Evolutionary conservation across 148 eudicot species (phyloP).

Genomic region (Nepenthes gracilis): DNA sequence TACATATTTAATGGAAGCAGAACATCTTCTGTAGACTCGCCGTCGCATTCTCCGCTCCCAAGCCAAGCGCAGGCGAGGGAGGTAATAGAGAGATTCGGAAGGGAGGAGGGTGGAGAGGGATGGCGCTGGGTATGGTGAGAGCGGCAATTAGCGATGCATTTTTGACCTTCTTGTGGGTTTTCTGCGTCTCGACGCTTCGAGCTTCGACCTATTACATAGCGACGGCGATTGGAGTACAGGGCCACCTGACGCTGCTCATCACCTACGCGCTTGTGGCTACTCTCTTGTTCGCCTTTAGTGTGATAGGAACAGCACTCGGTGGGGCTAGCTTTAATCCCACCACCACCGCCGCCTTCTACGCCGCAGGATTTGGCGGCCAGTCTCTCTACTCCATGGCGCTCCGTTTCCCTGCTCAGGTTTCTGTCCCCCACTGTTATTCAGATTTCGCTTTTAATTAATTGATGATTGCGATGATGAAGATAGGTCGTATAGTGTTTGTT

Average conservation of each 20-base stretch:
- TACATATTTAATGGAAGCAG: too few species aligned
- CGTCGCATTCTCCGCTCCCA: background rate
- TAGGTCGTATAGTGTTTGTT: too few species aligned
- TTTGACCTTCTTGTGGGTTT: constrained; percentile 13
- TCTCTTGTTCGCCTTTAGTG: constrained; percentile 14
- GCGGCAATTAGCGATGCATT: constrained; percentile 9
- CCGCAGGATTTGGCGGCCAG: constrained; percentile 21
- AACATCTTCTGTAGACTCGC: too few species aligned
- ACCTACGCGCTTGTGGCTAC: constrained; percentile 2
- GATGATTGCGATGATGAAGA: too few species aligned
- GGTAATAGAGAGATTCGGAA: too few species aligned
- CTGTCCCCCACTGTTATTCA: background rate
- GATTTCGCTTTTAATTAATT: background rate
- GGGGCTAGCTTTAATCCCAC: constrained; percentile 40
- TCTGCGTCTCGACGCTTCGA: constrained; percentile 16
- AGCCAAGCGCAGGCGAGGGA: background rate
- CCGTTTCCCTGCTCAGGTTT: constrained; percentile 25
- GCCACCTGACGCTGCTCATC: constrained; percentile 7
- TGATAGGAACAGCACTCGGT: constrained; percentile 15
- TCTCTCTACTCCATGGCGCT: constrained; percentile 20
- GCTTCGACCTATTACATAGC: constrained; percentile 6
- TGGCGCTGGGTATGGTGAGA: constrained; percentile 6
- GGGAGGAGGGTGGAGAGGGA: background rate
- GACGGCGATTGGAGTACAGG: constrained; percentile 9
- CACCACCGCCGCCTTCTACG: constrained; percentile 21